phyloP scores from a whole-genome alignment of 305 asterid genomes.

The Fraxinus paxiana region DNA sequence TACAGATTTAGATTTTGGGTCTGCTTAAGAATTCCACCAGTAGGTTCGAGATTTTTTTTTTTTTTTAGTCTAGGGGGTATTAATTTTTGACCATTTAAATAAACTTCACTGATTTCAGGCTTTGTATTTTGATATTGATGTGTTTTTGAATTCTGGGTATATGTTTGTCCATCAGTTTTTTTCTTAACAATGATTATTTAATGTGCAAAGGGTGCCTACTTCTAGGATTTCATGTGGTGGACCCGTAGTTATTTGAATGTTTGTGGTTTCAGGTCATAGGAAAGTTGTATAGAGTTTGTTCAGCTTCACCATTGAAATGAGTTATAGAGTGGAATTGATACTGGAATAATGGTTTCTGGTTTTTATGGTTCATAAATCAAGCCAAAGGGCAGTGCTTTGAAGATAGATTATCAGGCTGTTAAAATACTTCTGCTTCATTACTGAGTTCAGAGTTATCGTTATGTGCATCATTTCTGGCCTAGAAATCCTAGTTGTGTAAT shows the following conservation, averaged over 20 bases:
- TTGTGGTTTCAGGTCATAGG: constrained; percentile 19
- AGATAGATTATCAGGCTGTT: constrained; percentile 6
- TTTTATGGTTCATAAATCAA: constrained; percentile 3
- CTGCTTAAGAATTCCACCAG: constrained; percentile 19
- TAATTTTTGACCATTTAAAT: constrained; percentile 14
- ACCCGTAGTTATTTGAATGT: neutral
- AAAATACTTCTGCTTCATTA: neutral
- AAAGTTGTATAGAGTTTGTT: constrained; percentile 6
- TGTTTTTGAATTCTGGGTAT: constrained; percentile 20
- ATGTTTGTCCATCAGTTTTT: constrained; percentile 17
- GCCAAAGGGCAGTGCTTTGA: constrained; percentile 2
- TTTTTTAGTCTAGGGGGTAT: constrained; percentile 26
- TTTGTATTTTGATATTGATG: constrained; percentile 30
- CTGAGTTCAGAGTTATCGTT: constrained; percentile 1
- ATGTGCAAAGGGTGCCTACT: constrained; percentile 5
- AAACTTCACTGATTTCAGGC: constrained; percentile 20
- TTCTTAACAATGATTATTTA: neutral
- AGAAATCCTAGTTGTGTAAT: constrained; percentile 14
- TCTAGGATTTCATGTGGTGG: neutral
- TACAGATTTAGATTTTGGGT: constrained; percentile 23
- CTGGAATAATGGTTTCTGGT: constrained; percentile 1
- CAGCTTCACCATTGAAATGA: constrained; percentile 8
- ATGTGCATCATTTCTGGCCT: neutral
- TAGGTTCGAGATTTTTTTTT: constrained; percentile 28
- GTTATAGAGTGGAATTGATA: constrained; percentile 16